Evolutionary conservation across 1,284 basidiomycete genomes (phyloP), one percentile per base, ranked within the genome.

Genomic region (Coniferiporia sulphurascens): DNA sequence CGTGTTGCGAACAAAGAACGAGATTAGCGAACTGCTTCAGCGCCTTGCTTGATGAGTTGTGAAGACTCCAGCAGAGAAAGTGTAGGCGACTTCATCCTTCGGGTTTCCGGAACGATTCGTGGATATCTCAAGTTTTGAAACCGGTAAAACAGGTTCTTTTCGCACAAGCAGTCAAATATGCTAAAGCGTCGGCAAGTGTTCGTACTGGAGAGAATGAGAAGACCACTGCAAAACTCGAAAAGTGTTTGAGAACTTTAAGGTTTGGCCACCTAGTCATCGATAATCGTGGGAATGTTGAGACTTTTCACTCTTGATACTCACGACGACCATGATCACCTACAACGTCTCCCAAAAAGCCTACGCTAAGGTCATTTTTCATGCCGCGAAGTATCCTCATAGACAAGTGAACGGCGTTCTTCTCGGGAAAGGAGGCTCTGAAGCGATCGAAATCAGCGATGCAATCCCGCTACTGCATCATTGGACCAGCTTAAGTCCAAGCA

Each of bases 381-480:
- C 84, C 9, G 84, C 87, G 48, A 89, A 87, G 67, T 80, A 89
- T 65, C 86, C 87, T 9, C 86, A 89, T 62, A 78, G 75, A 61
- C 76, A 77, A 36, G 85, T 88, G 10, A 89, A 88, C 57, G 86
- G 86, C 4, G 82, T 89, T 15, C 73, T 89, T 17, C 70, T 89
- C 0, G 87, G 87, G 46, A 76, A 74, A 54, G 65, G 73, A 55
- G 65, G 67, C 49, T 61, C 32, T 45, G 45, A 56, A 10, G 66
- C 68, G 1, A 76, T 87, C 38, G 69, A 71, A 59, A 77, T 87
- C 52, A 72, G 76, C 52, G 88, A 91, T 67, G 78, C 83, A 3
- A 75, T 91, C 38, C 88, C 88, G n/a, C 74, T 91, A 36, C 76
- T 89, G 52, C 89, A 91, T 68, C 83, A 89, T 67, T 91, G 87